Evolutionary conservation across 1,284 basidiomycete species (phyloP).

Genomic region (Tilletia indica): DNA sequence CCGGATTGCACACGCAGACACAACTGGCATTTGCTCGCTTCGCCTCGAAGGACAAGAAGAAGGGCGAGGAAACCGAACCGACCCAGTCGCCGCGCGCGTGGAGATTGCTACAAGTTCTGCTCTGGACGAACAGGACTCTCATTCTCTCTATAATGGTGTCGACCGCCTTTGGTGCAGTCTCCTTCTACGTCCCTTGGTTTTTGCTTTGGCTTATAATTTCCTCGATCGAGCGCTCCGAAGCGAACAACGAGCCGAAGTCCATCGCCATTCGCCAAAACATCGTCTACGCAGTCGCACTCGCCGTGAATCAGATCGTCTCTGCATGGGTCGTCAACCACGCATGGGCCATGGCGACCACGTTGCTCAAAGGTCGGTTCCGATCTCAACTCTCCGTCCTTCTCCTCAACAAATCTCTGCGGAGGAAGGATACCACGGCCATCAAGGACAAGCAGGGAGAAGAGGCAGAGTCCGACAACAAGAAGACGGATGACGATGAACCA

Average conservation of each 20-base stretch:
- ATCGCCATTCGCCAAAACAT: conserved; percentile 15
- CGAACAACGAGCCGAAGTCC: not conserved
- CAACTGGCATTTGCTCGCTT: conserved; percentile 6
- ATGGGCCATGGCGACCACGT: not conserved
- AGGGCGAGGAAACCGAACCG: not conserved
- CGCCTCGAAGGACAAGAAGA: not conserved
- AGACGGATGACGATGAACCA: conserved; percentile 54
- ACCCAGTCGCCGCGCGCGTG: not conserved
- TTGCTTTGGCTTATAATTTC: not conserved
- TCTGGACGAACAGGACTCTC: conserved; percentile 2
- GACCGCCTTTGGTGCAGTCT: not conserved
- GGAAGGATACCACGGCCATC: conserved; percentile 8
- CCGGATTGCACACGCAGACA: not conserved
- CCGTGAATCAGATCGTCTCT: not conserved
- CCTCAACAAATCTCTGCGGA: conserved; percentile 16
- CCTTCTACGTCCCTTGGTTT: conserved; percentile 11
- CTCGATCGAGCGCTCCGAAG: not conserved
- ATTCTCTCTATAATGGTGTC: not conserved
- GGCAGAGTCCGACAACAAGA: too few relatives aligned
- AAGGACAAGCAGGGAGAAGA: too few relatives aligned
- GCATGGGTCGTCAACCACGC: not conserved
- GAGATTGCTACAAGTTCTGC: not conserved
- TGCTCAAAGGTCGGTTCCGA: not conserved
- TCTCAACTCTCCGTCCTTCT: conserved; percentile 33
- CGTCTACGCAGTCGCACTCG: conserved; percentile 6